These are phyloP conservation scores for Anisodus tanguticus DNA, from an alignment of 257 asterid genomes.

Conservation along the genomic window DNA sequence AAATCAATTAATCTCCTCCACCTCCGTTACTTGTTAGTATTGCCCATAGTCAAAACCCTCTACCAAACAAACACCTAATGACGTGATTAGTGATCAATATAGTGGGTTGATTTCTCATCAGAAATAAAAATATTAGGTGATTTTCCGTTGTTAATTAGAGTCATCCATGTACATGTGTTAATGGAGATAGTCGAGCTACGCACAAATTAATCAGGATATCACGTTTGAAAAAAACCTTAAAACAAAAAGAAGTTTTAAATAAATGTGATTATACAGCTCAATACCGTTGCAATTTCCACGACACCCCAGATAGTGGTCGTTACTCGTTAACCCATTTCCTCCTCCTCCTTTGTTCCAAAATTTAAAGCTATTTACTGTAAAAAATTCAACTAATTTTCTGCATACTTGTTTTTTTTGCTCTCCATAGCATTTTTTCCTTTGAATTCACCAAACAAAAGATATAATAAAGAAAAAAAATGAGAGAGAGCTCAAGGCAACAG, in stretches of 20 bases:
- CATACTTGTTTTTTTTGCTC: background rate
- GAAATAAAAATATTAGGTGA: too few relatives aligned
- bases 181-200: too few relatives aligned
- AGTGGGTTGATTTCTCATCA: too few relatives aligned
- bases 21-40: background rate
- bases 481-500: slow-evolving; percentile 39
- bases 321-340: slow-evolving; percentile 28
- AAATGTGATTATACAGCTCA: slow-evolving; percentile 16
- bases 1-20: background rate
- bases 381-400: background rate
- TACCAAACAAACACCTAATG: background rate
- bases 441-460: background rate
- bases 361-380: too few relatives aligned
- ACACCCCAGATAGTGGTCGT: slow-evolving; percentile 15
- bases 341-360: too few relatives aligned
- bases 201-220: too few relatives aligned
- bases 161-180: too few relatives aligned
- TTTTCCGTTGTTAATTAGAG: too few relatives aligned
- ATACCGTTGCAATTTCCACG: slow-evolving; percentile 25
- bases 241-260: background rate
- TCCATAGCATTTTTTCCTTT: background rate
- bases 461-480: slow-evolving; percentile 30
- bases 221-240: background rate
- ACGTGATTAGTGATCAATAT: too few relatives aligned
- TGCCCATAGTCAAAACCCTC: background rate